Base-by-base conservation (phyloP, 192 early-diverging fungal species). In the Phlyctochytrium arcticum region DNA sequence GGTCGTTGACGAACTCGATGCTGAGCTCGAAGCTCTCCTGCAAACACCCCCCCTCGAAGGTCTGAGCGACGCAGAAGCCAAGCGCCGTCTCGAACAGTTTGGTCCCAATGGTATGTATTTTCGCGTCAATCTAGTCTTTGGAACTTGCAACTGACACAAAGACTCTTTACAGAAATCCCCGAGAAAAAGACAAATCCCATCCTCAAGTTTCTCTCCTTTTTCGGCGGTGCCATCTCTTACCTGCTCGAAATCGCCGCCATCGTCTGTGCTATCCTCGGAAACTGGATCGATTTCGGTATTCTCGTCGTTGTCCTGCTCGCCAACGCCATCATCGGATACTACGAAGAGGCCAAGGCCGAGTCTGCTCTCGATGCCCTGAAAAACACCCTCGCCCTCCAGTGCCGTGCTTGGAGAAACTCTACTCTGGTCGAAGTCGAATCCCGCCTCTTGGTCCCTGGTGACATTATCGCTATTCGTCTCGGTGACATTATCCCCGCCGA, bases 401-500 rank as follows among this genome's bases (percentile, higher is more conserved):
- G 86, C 72, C 90, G 88, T 74, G 90, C 89, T 67, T 91, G 88
- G 85, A 87, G 93, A 72, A 83, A 93, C 74, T 88, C 88, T 73
- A 74, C 83, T 62, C 89, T 90, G 83, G 79, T 79, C 19, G 87
- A 87, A 6, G 83, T 93, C 72, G 89, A 92, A 60, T 82, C 92
- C 21, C 71, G 79, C 34, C 69, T 75, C 34, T 80, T 95, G 30
- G 94, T 95, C 57, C 92, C 92, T 51, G 94, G 94, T 70, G 94
- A 96, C 76, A 79, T 96, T 39, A 88, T 96, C 65, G 77, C 82
- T 36, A 72, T 96, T 65, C 87, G 89, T 62, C 83, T 92, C 34
- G 93, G 93, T 72, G 90, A 95, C 67, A 88, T 93, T 62, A 79
- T 95, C 29, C 91, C 93, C 26, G 93, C 93, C 29, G 93, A 95